Conservation (phyloP, 2,329 filamentous ascomycete genomes). For the Biscogniauxia sp. region DNA sequence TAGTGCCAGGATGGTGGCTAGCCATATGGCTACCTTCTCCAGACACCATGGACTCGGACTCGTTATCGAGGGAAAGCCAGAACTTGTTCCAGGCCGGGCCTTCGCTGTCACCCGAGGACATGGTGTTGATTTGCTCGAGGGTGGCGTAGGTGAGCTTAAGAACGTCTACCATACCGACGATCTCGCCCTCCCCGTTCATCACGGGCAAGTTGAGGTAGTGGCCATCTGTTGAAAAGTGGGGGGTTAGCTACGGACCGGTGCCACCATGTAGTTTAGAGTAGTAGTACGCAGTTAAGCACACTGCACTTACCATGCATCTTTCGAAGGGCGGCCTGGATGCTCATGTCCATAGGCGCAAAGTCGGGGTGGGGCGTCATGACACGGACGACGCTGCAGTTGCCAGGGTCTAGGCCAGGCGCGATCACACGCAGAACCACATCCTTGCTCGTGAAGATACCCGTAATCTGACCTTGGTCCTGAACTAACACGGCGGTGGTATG, state of each 20-base stretch:
- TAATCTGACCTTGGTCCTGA: conserved; percentile 95
- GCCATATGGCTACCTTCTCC: conserved; percentile 70
- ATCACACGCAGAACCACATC: conserved; percentile 98
- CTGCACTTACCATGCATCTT: conserved; percentile 93
- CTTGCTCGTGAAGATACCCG: conserved; percentile 99
- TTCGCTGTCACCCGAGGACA: conserved; percentile 83
- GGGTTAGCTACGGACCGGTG: conserved; percentile 9
- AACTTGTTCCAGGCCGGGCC: conserved; percentile 99
- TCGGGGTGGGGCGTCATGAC: conserved; percentile 99
- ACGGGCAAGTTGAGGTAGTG: conserved; percentile 98
- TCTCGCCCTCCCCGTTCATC: conserved; percentile 96
- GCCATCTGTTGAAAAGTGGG: conserved; percentile 63
- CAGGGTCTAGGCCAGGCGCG: conserved; percentile 89
- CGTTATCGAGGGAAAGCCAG: conserved; percentile 93
- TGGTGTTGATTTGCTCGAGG: conserved; percentile 95
- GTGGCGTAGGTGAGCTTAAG: conserved; percentile 98
- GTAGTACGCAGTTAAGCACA: conserved; percentile 16
- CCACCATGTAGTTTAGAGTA: background rate
- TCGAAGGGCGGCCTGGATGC: conserved; percentile 91
- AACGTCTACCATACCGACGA: conserved; percentile 99
- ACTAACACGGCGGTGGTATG: conserved; percentile 96
- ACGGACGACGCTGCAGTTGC: conserved; percentile 93
- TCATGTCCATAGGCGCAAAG: conserved; percentile 99
- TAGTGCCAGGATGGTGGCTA: conserved; percentile 58
- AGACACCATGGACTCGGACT: conserved; percentile 94